Evolutionary conservation across 1,139 yeast genomes (phyloP).

Genomic region (Nadsonia starkeyi-henricii): DNA sequence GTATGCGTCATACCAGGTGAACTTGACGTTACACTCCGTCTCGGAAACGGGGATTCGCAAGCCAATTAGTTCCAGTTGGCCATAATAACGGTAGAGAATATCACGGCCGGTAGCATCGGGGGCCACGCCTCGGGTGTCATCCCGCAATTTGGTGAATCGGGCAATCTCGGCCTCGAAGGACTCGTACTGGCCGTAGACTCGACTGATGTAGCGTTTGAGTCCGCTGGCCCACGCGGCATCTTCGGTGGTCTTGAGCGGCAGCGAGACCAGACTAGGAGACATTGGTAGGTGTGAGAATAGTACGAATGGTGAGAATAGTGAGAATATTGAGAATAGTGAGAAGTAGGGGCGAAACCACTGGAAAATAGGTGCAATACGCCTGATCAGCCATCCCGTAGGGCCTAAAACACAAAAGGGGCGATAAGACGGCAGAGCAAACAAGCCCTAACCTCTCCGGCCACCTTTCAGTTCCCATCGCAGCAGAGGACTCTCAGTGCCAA

Average conservation of each 20-base stretch:
- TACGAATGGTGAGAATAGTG: no score
- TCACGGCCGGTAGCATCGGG: constrained; percentile 29
- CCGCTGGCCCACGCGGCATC: constrained; percentile 56
- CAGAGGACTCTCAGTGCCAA: no score
- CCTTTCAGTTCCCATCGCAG: no score
- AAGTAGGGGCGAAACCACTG: no score
- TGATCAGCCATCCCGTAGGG: no score
- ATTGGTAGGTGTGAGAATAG: no score
- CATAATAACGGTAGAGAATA: constrained; percentile 57
- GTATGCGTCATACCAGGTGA: constrained; percentile 74
- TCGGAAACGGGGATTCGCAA: constrained; percentile 55
- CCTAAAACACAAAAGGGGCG: no score
- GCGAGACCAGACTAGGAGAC: constrained; percentile 8
- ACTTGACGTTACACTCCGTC: constrained; percentile 43
- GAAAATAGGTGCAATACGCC: no score
- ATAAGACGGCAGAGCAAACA: no score
- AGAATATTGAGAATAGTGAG: no score
- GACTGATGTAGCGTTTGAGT: constrained; percentile 41
- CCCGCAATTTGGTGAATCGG: constrained; percentile 45
- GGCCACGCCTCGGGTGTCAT: constrained; percentile 41
- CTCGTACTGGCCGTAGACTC: constrained; percentile 49
- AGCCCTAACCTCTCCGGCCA: no score
- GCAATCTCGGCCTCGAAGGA: constrained; percentile 46
- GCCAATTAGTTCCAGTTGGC: constrained; percentile 69
- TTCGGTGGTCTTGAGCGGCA: constrained; percentile 43